Evolutionary conservation across 164 flowering plant species (phyloP).

Genomic region (Annona squamosa): DNA sequence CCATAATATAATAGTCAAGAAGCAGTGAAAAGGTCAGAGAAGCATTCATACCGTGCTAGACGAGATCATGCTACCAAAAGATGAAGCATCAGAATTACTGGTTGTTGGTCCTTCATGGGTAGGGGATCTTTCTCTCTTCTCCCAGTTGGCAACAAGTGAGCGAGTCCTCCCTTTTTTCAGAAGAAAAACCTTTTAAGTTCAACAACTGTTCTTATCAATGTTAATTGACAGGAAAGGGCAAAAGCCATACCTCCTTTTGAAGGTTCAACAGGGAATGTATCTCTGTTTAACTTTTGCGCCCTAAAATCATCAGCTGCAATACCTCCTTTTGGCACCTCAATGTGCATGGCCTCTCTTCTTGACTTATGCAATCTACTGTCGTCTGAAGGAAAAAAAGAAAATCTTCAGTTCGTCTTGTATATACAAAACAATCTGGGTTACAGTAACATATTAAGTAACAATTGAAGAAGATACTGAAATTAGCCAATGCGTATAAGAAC

Average conservation of each 20-base stretch:
- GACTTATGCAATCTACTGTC: neutral
- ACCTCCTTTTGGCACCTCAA: neutral
- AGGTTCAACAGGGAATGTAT: constrained; percentile 33
- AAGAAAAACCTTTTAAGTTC: neutral
- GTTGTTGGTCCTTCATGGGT: constrained; percentile 34
- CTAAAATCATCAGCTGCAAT: constrained; percentile 47
- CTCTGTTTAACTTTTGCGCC: constrained; percentile 33
- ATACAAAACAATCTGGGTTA: neutral
- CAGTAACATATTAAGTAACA: neutral
- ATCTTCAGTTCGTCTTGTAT: neutral
- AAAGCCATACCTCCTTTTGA: constrained; percentile 30
- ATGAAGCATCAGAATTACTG: constrained; percentile 26
- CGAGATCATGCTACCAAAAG: constrained; percentile 30
- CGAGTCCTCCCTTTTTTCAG: constrained; percentile 44
- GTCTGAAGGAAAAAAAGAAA: neutral
- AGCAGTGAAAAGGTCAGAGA: neutral
- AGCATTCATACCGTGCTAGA: constrained; percentile 32
- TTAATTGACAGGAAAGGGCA: neutral
- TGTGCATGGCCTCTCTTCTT: neutral
- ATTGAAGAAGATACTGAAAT: neutral
- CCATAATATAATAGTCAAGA: constrained; percentile 5
- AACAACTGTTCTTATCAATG: neutral
- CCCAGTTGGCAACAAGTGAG: constrained; percentile 55
- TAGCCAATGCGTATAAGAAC: neutral
- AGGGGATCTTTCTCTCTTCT: constrained; percentile 57